A percentile compares a stretch with the other conserved stretches of the same genome.
Evolutionary conservation across 2,329 filamentous ascomycete species (phyloP).

Genomic region (Fusarium sp.): DNA sequence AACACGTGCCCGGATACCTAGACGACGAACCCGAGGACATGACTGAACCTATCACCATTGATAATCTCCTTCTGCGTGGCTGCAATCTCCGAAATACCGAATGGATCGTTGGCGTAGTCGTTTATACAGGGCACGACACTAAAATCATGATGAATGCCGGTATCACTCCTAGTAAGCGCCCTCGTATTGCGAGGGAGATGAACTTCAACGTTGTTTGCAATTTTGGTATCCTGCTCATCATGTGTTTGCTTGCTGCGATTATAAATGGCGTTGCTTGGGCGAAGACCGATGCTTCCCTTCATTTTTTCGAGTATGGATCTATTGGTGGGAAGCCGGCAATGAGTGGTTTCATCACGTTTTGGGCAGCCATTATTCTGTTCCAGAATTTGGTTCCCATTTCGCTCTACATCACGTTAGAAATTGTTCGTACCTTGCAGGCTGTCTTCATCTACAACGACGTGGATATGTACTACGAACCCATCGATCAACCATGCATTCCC

Average conservation of each 20-base stretch:
- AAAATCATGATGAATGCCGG: conserved; percentile 99
- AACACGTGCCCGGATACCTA: conserved; percentile 73
- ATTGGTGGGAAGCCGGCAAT: conserved; percentile 79
- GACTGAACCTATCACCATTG: conserved; percentile 93
- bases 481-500: conserved; percentile 94
- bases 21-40: conserved; percentile 76
- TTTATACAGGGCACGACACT: conserved; percentile 95
- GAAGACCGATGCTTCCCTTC: conserved; percentile 76
- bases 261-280: conserved; percentile 87
- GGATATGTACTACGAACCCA: conserved; percentile 95
- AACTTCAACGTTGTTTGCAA: conserved; percentile 99
- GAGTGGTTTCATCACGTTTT: conserved; percentile 96
- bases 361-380: conserved; percentile 92
- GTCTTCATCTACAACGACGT: conserved; percentile 98
- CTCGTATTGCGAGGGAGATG: conserved; percentile 89
- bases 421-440: conserved; percentile 91
- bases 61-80: conserved; percentile 92
- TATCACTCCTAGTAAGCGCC: conserved; percentile 92
- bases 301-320: conserved; percentile 87
- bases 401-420: conserved; percentile 96
- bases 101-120: conserved; percentile 91
- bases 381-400: conserved; percentile 99
- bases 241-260: conserved; percentile 89
- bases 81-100: conserved; percentile 96
- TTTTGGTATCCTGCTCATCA: conserved; percentile 86